Base-by-base conservation (phyloP, 768 basidiomycete species). In the Mycena amicta region DNA sequence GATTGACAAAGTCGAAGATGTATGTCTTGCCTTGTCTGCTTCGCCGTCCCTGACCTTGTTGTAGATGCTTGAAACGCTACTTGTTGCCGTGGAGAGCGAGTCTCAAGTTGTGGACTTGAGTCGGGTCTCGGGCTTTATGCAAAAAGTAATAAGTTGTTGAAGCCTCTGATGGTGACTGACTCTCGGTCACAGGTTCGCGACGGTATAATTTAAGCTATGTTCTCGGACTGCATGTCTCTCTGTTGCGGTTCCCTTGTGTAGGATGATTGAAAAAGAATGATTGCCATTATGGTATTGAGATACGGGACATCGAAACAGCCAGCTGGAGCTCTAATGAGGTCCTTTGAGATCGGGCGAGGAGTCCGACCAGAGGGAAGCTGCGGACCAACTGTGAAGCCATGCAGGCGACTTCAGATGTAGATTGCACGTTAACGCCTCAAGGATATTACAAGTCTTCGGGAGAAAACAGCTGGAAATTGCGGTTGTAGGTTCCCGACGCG, bases 391-490 rank as follows among this genome's bases (percentile, higher is more conserved):
- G n/a, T n/a, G n/a, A n/a, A n/a, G n/a, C n/a, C n/a, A n/a, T n/a
- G n/a, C n/a, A n/a, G n/a, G n/a, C n/a, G 33, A 37, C 33, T 37
- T 37, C 33, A 37, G 33, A n/a, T n/a, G n/a, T n/a, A n/a, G n/a
- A n/a, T n/a, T n/a, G n/a, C n/a, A n/a, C n/a, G n/a, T n/a, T n/a
- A n/a, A n/a, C n/a, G n/a, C n/a, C n/a, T n/a, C n/a, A n/a, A n/a
- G n/a, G n/a, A n/a, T n/a, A n/a, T n/a, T 66, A 74, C 46, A 78
- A 67, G 67, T 84, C 87, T 64, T 94, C 93, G 3, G 90, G 88
- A 6, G 92, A 86, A 72, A 92, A 98, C 57, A 98, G 77, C 71
- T 98, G 95, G 81, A 93, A 97, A 74, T 91, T 94, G 59, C 95
- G 82, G 74, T 93, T 95, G 72, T 93, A 96, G 43, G 93, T 95